Base-by-base conservation (phyloP, 257 asterid species). In the Plectranthus barbatus region DNA sequence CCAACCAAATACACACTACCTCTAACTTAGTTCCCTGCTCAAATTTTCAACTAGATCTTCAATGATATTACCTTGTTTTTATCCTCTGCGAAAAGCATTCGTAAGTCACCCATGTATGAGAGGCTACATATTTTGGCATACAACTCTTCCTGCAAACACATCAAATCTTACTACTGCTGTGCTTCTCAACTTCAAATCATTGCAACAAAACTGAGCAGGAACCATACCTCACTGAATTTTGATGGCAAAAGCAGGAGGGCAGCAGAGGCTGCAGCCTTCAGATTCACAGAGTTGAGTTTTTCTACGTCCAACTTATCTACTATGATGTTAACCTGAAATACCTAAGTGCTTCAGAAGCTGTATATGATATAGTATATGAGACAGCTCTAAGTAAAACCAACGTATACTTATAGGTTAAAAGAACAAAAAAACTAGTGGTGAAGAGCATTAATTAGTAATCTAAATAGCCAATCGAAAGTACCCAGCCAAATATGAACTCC, bases 1-100 rank as follows among this genome's bases (percentile, higher is more conserved):
- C 42, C 52, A 52, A 63, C 9, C n/a, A 17, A 17, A 51, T 37
- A 41, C 64, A 49, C 4, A 34, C 49, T 66, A 60, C 8, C 21
- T 37, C 60, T 56, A 23, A 58, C 39, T 48, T 31, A 47, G 13
- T 46, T 40, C 15, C 13, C 48, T 14, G 21, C 41, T 31, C 46
- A 42, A 51, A 52, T 53, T 46, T 7, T 64, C 23, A 19, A 19
- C 17, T 39, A 26, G 55, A 12, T 58, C 52, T 65, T 56, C 60
- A 50, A 45, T 69, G 57, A 73, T 21, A 72, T 63, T 76, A 84
- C 96, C 91, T 93, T 93, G 82, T 87, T 74, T 78, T 76, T 84
- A 70, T 93, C 99, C 79, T 91, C 97, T 0, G 97, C 98, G 57
- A 91, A 91, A 72, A 81, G 80, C 97, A 91, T 91, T 23, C 95